phyloP scores from a whole-genome alignment of 2,329 filamentous ascomycete species.

The Polytolypa hystricis region DNA sequence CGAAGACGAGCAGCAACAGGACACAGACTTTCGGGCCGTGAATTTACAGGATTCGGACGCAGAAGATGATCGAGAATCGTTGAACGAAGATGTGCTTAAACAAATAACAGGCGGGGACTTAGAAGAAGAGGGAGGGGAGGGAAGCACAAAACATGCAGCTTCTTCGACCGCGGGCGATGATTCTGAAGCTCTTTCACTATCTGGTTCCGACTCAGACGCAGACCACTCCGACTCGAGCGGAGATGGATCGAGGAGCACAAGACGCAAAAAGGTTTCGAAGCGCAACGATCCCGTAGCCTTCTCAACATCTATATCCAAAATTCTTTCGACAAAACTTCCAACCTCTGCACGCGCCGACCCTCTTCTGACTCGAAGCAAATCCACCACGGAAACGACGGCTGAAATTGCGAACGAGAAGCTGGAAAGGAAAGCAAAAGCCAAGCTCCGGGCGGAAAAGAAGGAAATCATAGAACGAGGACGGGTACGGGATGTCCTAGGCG shows the following conservation, averaged over 20 bases:
- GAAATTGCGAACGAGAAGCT: conserved; percentile 65
- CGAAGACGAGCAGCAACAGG: conserved; percentile 22
- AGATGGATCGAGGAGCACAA: conserved; percentile 25
- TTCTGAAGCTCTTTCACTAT: conserved; percentile 25
- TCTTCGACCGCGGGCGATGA: conserved; percentile 9
- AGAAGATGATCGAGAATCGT: conserved; percentile 16
- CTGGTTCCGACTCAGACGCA: conserved; percentile 24
- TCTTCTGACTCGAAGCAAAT: conserved; percentile 73
- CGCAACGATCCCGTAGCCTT: conserved; percentile 88
- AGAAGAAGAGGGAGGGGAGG: conserved; percentile 10
- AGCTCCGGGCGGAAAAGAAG: conserved; percentile 70
- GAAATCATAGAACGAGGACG: conserved; percentile 74
- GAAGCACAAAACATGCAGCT: conserved; percentile 14
- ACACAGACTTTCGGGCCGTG: conserved; percentile 14
- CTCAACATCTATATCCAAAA: conserved; percentile 85
- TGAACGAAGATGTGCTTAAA: conserved; percentile 15
- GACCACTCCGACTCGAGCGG: conserved; percentile 28
- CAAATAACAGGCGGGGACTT: conserved; percentile 14
- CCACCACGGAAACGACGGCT: conserved; percentile 60
- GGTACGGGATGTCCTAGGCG: conserved; percentile 70
- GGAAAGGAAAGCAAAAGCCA: conserved; percentile 67
- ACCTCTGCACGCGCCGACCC: conserved; percentile 74
- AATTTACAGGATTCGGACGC: conserved; percentile 10
- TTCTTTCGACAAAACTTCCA: conserved; percentile 79
- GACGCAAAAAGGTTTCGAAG: conserved; percentile 42